Conservation (phyloP, 306 rosid genomes). For the Quercus bicolor region DNA sequence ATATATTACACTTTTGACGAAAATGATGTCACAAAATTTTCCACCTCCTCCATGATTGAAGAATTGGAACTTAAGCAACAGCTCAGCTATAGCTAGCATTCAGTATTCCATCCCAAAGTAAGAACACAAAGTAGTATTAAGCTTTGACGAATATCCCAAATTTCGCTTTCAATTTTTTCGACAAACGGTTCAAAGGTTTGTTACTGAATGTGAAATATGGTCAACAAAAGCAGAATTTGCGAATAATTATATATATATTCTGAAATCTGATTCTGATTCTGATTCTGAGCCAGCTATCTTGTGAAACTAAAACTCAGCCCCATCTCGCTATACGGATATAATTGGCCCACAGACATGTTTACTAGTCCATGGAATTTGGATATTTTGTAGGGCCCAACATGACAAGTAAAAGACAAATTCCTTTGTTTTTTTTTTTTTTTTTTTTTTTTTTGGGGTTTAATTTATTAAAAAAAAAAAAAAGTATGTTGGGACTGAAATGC, state of each 20-base stretch:
- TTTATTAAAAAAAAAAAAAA: background rate
- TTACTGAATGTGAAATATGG: background rate
- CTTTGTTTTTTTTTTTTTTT: background rate
- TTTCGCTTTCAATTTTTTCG: background rate
- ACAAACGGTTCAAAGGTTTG: background rate
- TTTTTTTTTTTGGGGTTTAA: background rate
- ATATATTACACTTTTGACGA: slow-evolving; percentile 31
- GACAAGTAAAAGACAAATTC: slow-evolving; percentile 43
- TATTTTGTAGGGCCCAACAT: slow-evolving; percentile 34
- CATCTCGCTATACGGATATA: slow-evolving; percentile 30
- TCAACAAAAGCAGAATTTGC: background rate
- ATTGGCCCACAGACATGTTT: slow-evolving; percentile 26
- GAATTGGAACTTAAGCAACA: background rate
- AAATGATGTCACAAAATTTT: slow-evolving; percentile 30
- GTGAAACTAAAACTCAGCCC: slow-evolving; percentile 5
- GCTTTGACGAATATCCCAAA: slow-evolving; percentile 16
- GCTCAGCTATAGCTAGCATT: background rate
- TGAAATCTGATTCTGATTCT: no score
- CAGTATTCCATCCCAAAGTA: background rate
- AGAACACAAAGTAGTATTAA: background rate
- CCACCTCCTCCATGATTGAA: slow-evolving; percentile 29
- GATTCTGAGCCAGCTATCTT: no score
- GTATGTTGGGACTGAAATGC: background rate
- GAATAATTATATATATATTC: no score
- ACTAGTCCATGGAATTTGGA: slow-evolving; percentile 36